These are phyloP conservation scores for Musa schizocarpa DNA, from an alignment of 176 grass and related monocot genomes.

Conservation along the genomic window DNA sequence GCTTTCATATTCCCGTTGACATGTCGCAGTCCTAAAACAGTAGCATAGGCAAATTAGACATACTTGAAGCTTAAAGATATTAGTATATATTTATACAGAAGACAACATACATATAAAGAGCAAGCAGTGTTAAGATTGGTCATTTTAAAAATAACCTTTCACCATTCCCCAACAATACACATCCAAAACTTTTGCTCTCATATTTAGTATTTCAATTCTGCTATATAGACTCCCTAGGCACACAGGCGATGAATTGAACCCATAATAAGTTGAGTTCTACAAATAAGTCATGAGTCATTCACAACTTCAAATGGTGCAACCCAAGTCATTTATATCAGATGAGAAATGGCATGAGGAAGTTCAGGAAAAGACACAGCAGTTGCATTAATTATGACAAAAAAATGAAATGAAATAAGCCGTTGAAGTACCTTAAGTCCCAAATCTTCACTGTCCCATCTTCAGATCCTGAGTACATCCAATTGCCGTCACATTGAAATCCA, in stretches of 20 bases:
- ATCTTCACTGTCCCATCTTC: conserved; percentile 98
- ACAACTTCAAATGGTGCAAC: neutral
- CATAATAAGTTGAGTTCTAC: neutral
- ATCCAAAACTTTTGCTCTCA: no score
- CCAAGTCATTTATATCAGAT: neutral
- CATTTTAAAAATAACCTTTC: no score
- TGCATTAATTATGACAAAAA: neutral
- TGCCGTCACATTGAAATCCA: conserved; percentile 96
- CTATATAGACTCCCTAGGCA: no score
- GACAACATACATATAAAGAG: neutral
- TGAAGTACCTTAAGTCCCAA: conserved; percentile 73
- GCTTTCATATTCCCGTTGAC: conserved; percentile 95
- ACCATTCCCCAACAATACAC: no score
- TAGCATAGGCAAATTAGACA: conserved; percentile 15
- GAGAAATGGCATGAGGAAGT: neutral
- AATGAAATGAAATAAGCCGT: conserved; percentile 2
- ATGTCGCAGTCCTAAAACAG: conserved; percentile 63
- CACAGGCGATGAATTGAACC: no score
- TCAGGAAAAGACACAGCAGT: neutral
- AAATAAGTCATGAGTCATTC: neutral
- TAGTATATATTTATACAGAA: neutral
- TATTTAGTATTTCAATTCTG: no score
- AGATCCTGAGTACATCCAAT: conserved; percentile 99
- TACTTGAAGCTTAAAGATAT: neutral
- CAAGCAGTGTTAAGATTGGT: no score